Percentiles rank a stretch among this genome's conserved stretches.
These are phyloP conservation scores for Leccinum longicurvipes DNA, from an alignment of 768 basidiomycete genomes.

Conservation along the genomic window DNA sequence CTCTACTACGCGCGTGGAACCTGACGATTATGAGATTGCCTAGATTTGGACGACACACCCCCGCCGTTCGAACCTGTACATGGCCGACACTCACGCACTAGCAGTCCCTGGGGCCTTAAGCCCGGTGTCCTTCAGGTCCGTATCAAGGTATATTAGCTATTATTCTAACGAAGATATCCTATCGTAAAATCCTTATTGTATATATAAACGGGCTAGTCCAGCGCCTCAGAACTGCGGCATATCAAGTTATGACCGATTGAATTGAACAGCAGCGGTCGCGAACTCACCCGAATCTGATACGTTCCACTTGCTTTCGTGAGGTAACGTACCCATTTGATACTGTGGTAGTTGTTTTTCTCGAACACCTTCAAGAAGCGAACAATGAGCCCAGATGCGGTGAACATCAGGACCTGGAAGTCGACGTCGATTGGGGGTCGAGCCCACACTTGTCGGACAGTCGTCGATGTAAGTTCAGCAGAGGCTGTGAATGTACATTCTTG, in stretches of 20 bases:
- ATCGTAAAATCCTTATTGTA: constrained; percentile 25
- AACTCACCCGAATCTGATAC: constrained; percentile 90
- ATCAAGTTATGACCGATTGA: neutral
- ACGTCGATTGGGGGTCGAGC: constrained; percentile 96
- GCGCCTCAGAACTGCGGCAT: constrained; percentile 26
- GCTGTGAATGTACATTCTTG: constrained; percentile 86
- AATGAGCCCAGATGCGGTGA: constrained; percentile 92
- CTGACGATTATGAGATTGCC: constrained; percentile 18
- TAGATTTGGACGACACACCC: constrained; percentile 22
- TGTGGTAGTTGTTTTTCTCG: constrained; percentile 92
- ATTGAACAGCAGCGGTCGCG: neutral
- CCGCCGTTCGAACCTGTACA: neutral
- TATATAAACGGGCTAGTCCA: constrained; percentile 7
- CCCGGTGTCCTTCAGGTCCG: neutral
- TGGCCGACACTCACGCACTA: no score
- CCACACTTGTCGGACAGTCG: constrained; percentile 94
- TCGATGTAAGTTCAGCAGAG: constrained; percentile 78
- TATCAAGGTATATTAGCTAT: constrained; percentile 26
- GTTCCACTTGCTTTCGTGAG: constrained; percentile 90
- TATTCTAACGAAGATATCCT: constrained; percentile 22
- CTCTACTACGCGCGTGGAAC: no score
- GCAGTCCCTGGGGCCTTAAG: no score
- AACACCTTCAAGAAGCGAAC: constrained; percentile 98
- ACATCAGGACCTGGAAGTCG: constrained; percentile 99
- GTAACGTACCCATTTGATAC: constrained; percentile 95